Conservation (phyloP, 176 grass and related monocot species). For the Carex pumila region DNA sequence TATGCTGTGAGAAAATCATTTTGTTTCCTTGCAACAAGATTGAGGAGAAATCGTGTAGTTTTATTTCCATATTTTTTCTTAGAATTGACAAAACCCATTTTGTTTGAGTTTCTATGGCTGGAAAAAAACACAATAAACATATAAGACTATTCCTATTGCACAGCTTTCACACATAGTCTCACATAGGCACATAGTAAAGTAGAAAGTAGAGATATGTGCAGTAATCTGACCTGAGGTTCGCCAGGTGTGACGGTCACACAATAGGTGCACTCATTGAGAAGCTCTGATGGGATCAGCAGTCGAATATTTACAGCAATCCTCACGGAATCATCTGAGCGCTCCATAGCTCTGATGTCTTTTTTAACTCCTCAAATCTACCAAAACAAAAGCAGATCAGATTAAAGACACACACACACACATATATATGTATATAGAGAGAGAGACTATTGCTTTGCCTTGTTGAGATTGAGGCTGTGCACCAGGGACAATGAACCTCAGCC, state of each 20-base stretch:
- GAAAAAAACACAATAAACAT: too few species aligned
- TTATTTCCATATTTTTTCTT: neutral
- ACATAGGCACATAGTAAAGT: neutral
- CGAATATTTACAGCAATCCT: slow-evolving; percentile 91
- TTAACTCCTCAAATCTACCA: neutral
- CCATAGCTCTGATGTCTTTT: neutral
- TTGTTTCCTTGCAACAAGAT: neutral
- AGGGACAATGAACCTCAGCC: too few species aligned
- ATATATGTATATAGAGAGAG: too few species aligned
- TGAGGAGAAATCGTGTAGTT: neutral
- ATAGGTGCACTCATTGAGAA: slow-evolving; percentile 63
- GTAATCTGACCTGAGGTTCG: slow-evolving; percentile 69
- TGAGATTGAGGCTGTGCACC: too few species aligned
- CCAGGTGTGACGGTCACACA: slow-evolving; percentile 67
- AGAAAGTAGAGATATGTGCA: neutral
- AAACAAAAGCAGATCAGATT: too few species aligned
- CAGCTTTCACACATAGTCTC: neutral
- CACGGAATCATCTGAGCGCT: slow-evolving; percentile 43
- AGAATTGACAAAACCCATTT: neutral
- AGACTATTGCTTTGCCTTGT: too few species aligned
- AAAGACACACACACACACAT: too few species aligned
- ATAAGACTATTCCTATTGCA: too few species aligned
- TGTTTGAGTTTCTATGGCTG: neutral
- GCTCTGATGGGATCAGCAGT: slow-evolving; percentile 79
- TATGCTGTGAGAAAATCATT: neutral